These are phyloP conservation scores for Wickerhamiella occidentalis DNA, from an alignment of 805 yeast genomes.

Conservation along the genomic window DNA sequence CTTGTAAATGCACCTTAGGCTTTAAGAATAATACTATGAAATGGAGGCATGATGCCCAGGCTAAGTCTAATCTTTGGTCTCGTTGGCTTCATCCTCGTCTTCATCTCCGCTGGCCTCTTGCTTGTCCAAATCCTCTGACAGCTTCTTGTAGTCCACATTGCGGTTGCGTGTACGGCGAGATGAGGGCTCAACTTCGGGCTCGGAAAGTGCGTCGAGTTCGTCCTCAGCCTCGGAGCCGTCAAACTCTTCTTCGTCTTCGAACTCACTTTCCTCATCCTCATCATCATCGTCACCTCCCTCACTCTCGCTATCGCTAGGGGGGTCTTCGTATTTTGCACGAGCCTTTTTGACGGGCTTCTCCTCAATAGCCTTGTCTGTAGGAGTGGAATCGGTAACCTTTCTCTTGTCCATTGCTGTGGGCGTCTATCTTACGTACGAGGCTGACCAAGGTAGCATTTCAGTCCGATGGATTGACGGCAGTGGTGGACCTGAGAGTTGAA, in stretches of 20 bases:
- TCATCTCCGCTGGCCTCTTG: conserved; percentile 36
- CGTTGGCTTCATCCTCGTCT: conserved; percentile 37
- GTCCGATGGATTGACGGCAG: too few species aligned
- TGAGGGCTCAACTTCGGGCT: conserved; percentile 64
- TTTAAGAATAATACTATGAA: background rate
- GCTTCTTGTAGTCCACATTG: conserved; percentile 71
- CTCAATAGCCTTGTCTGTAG: conserved; percentile 17
- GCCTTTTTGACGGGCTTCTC: conserved; percentile 23
- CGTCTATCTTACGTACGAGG: background rate
- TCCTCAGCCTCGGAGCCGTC: conserved; percentile 16
- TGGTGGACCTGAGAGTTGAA: too few species aligned
- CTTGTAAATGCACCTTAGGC: background rate
- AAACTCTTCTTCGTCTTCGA: conserved; percentile 28
- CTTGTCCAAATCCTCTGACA: conserved; percentile 55
- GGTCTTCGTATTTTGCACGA: conserved; percentile 36
- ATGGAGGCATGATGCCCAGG: too few species aligned
- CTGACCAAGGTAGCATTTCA: too few species aligned
- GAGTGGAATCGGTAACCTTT: conserved; percentile 11
- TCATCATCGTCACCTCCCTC: conserved; percentile 35
- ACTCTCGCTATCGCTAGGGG: conserved; percentile 15
- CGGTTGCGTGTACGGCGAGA: conserved; percentile 62
- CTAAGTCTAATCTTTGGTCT: conserved; percentile 19
- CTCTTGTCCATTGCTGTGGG: conserved; percentile 7
- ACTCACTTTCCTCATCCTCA: conserved; percentile 58
- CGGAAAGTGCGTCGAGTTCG: conserved; percentile 36